Evolutionary conservation across 345 rosid species (phyloP), one percentile per base, ranked within the genome.

Genomic region (Salix brachista): DNA sequence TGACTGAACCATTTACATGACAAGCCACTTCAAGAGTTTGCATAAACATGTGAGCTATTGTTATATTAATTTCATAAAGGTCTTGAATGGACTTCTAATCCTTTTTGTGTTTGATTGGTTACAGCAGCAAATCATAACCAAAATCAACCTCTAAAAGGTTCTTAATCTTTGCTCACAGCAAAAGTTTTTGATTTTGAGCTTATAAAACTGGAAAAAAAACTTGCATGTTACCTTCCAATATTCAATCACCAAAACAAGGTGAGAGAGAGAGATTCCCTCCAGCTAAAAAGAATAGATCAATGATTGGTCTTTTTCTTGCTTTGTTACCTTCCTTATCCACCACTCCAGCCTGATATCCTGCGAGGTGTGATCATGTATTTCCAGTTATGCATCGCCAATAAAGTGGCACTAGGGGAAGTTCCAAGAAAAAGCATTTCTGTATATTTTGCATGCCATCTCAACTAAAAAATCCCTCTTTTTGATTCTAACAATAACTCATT

Each of bases 251-350:
- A 65, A 34, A 46, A 60, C 50, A 25, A 60, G 50, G 44, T 26
- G 75, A 58, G 14, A 72, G 70, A 37, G 68, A 71, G 77, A 78
- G 86, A 83, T 77, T 81, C 86, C 60, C 70, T 80, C 82, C 85
- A 80, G 85, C 88, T 80, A 83, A 75, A 83, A 82, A 75, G 85
- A 81, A 79, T 34, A 52, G 19, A 69, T 52, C 83, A 86, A 83
- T 79, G 70, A 77, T 77, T 79, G 74, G 54, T 79, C 73, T 65
- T 68, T 77, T 70, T 64, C 72, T 79, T 54, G 56, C 58, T 17
- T 61, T 48, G 71, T 78, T 50, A 73, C 79, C 67, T 82, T 78
- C 75, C 85, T 83, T 77, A 75, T 81, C 84, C 83, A 71, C 50
- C 77, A 83, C 83, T 81, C 83, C 81, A 76, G 13, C 86, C 23